A percentile compares a stretch with the other conserved stretches of the same genome.
These are phyloP conservation scores for Colletotrichum eleusines DNA, from an alignment of 2,329 filamentous ascomycete genomes.

Conservation along the genomic window DNA sequence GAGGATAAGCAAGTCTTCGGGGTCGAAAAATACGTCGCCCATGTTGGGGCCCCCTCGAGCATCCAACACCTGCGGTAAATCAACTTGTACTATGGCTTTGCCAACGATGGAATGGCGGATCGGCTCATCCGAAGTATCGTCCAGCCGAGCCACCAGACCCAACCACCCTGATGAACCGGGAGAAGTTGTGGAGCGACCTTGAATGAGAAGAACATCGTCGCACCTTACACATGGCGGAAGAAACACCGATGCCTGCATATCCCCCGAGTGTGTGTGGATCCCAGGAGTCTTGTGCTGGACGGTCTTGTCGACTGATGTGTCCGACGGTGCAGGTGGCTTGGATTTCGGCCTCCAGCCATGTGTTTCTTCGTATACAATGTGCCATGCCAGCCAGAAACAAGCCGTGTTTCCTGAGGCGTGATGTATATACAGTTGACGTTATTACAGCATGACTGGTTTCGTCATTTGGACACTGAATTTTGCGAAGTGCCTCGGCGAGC, in stretches of 20 bases:
- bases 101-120: neutral
- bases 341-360: neutral
- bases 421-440: neutral
- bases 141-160: neutral
- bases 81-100: neutral
- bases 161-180: neutral
- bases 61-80: accelerated
- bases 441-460: neutral
- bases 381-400: neutral
- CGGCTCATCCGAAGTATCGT: neutral
- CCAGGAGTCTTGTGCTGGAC: neutral
- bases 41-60: accelerated
- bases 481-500: neutral
- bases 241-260: neutral
- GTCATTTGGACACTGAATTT: neutral
- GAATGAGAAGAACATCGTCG: neutral
- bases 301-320: neutral
- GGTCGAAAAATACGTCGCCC: neutral
- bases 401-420: neutral
- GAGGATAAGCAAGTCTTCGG: neutral
- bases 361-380: neutral
- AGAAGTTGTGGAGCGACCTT: neutral
- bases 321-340: neutral
- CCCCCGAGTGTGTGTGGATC: no score
- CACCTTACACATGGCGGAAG: neutral